Base-by-base conservation (phyloP, 78 protist species). In the Dictyostelium capitatum region DNA sequence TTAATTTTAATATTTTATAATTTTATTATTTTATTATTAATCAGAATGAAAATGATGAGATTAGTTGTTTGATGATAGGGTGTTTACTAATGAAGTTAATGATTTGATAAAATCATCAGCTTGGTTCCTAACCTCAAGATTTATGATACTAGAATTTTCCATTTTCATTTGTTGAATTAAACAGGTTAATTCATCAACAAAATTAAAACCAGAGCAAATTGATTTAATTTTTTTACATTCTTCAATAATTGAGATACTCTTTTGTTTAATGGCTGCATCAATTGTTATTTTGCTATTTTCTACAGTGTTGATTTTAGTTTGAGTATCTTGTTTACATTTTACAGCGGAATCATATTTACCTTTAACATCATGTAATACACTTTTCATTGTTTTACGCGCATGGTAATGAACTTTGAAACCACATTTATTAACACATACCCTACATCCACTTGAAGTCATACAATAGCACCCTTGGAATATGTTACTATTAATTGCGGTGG, bases 61-160 rank as follows among this genome's bases (percentile, higher is more conserved):
- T n/a, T n/a, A n/a, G n/a, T n/a, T n/a, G n/a, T n/a, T n/a, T n/a
- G n/a, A n/a, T n/a, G n/a, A n/a, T n/a, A n/a, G n/a, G n/a, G n/a
- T n/a, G n/a, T n/a, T n/a, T 79, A 41, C 10, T 50, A 74, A 11
- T 32, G 92, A 11, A 73, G 48, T 9, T 57, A 81, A 77, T 80
- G 92, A 25, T 57, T 75, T 51, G 15, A 72, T 70, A 47, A 80
- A 80, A 17, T 30, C 79, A 46, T 81, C 82, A 74, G 91, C 73
- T 43, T 73, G 62, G 81, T 47, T 74, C 15, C 50, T 84, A 20
- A 23, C 64, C 20, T 81, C 62, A 46, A 47, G 53, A 19, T 84
- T 84, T 17, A 9, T 74, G 17, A 47, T 23, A 2, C 47, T 30
- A 17, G 65, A 72, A 46, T 82, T 74, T 4, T 80, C 89, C 75